Conservation (phyloP, 345 rosid genomes). For the Gynandropsis gynandra region DNA sequence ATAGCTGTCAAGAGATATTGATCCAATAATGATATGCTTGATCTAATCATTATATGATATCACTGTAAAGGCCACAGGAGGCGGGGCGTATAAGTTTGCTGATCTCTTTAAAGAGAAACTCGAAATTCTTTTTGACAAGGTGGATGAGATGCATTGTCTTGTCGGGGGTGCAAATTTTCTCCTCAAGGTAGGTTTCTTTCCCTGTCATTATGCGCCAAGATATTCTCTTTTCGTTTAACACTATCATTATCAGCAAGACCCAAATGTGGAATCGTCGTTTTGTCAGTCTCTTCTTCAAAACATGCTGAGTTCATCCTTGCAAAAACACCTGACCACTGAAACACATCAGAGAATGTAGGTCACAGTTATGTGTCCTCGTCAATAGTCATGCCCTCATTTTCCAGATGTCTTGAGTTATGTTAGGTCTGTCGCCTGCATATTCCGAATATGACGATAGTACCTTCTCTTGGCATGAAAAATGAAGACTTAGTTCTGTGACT, state of each 20-base stretch:
- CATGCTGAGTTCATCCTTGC: not conserved
- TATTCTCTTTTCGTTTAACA: not conserved
- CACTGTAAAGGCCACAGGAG: conserved; percentile 82
- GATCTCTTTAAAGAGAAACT: conserved; percentile 87
- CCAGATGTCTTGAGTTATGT: conserved; percentile 3
- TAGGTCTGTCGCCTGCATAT: too few species aligned
- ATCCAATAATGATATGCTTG: conserved; percentile 7
- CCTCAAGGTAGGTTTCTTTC: conserved; percentile 56
- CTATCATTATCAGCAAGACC: not conserved
- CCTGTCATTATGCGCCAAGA: not conserved
- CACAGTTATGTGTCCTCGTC: not conserved
- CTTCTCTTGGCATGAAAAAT: too few species aligned
- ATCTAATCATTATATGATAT: conserved; percentile 3
- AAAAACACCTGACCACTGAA: not conserved
- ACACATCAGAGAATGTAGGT: not conserved
- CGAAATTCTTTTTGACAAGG: conserved; percentile 74
- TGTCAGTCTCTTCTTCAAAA: not conserved
- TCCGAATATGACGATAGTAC: too few species aligned
- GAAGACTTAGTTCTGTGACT: too few species aligned
- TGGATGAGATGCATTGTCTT: conserved; percentile 94
- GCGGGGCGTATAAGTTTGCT: conserved; percentile 91
- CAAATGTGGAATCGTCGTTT: not conserved
- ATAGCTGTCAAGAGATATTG: not conserved
- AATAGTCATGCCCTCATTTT: not conserved
- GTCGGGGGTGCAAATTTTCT: conserved; percentile 92